These are phyloP conservation scores for Penicillium sp. DNA, from an alignment of 2,329 filamentous ascomycete species.

Conservation along the genomic window DNA sequence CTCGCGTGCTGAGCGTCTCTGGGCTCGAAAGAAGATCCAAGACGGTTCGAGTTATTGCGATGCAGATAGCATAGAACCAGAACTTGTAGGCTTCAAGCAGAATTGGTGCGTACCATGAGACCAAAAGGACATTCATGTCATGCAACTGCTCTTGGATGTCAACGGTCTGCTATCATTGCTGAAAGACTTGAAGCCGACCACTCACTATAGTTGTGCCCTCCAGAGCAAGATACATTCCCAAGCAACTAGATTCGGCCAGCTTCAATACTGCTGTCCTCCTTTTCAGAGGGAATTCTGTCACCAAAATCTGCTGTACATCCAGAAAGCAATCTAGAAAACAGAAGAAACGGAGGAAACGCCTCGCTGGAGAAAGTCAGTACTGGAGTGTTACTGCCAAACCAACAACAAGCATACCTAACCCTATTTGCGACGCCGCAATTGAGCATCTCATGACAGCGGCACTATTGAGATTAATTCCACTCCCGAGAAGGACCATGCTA, in stretches of 20 bases:
- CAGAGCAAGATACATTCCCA: conserved; percentile 66
- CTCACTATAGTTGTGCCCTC: conserved; percentile 65
- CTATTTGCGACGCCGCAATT: conserved; percentile 40
- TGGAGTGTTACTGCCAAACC: background rate
- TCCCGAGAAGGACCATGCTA: conserved; percentile 15
- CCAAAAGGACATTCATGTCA: conserved; percentile 52
- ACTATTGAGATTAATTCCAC: conserved; percentile 17
- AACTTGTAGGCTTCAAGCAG: conserved; percentile 65
- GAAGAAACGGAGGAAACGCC: conserved; percentile 67
- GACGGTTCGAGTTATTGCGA: conserved; percentile 45
- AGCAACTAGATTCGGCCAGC: conserved; percentile 57
- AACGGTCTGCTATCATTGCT: conserved; percentile 24
- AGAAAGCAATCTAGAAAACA: conserved; percentile 64
- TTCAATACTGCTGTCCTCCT: conserved; percentile 47
- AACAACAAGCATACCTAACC: conserved; percentile 36
- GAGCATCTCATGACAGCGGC: conserved; percentile 34
- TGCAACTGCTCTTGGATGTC: conserved; percentile 33
- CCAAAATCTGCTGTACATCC: conserved; percentile 50
- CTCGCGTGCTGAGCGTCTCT: background rate
- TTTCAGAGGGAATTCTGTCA: conserved; percentile 14
- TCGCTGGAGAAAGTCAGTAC: conserved; percentile 33
- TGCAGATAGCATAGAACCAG: conserved; percentile 65
- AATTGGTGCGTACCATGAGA: conserved; percentile 46
- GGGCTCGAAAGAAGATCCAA: conserved; percentile 19
- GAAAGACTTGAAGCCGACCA: conserved; percentile 12